Base-by-base conservation (phyloP, 2,329 filamentous ascomycete genomes). In the Trichoderma arundinaceum region DNA sequence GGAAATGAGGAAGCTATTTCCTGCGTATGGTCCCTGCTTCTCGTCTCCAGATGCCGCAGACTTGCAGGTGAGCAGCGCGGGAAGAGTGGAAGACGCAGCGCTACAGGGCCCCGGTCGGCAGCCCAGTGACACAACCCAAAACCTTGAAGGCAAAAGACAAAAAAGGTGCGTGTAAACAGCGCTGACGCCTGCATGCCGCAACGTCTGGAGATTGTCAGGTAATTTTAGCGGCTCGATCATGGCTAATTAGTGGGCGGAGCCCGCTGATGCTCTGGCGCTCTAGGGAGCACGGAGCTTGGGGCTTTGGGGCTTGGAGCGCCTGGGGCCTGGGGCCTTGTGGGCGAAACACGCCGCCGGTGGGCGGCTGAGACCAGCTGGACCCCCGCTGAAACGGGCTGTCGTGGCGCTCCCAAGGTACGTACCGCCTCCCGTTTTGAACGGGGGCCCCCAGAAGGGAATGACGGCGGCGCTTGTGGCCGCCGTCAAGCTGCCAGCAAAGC, bases 1-100 rank as follows among this genome's bases (percentile, higher is more conserved):
- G 56, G 56, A 66, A 53, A 63, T 60, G 52, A 62, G 57, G 57
- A 66, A 54, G 60, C 60, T 46, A 63, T 63, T 54, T 63, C 60
- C 60, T 63, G 49, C 48, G 48, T 54, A 28, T 38, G 60, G 60
- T 63, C 60, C 60, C 60, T 63, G 60, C 60, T 54, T 54, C 49
- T 32, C 48, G 60, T 43, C 22, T 28, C 33, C 61, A 53, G 56
- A 33, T 41, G 54, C 54, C 54, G 39, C 39, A 17, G 54, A 35
- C n/a, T 46, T 39, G 33, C 43, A 28, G 49, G 46, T 46, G 49
- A 51, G 48, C 32, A 38, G 41, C 6, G 46, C 46, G 49, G 28
- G 48, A 33, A 15, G 12, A 41, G 15, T n/a, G 48, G 28, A 17
- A 44, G 17, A 43, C 33, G 13, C 57, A 54, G 39, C 41, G 22